phyloP scores from a whole-genome alignment of 106 monocot genomes.

The Hemerocallis citrina region DNA sequence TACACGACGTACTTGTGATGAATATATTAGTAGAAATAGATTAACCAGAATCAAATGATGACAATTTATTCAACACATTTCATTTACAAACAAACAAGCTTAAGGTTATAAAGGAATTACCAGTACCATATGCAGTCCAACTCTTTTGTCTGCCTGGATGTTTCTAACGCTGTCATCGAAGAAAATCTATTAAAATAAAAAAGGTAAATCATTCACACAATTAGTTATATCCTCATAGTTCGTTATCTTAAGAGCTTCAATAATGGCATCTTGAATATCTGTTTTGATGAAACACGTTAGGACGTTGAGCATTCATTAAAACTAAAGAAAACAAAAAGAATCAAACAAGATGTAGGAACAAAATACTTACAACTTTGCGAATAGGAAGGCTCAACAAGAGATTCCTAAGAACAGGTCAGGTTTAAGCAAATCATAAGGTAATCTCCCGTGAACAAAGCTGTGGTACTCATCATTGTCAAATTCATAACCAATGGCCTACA shows the following conservation, averaged over 20 bases:
- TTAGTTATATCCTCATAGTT: constrained; percentile 27
- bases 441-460: constrained; percentile 78
- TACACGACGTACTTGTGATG: too few relatives aligned
- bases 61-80: too few relatives aligned
- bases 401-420: constrained; percentile 54
- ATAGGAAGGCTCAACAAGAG: constrained; percentile 61
- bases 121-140: constrained; percentile 85
- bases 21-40: too few relatives aligned
- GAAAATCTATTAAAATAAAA: constrained; percentile 63
- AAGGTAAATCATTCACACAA: neutral
- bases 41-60: too few relatives aligned
- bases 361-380: constrained; percentile 73
- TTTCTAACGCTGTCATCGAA: constrained; percentile 90
- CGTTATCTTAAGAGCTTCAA: constrained; percentile 53
- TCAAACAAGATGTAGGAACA: neutral
- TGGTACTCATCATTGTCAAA: constrained; percentile 92
- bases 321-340: too few relatives aligned
- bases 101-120: constrained; percentile 29
- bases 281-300: neutral
- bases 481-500: constrained; percentile 82
- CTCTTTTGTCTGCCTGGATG: constrained; percentile 57
- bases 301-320: neutral
- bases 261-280: constrained; percentile 80
- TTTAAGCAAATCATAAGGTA: constrained; percentile 70
- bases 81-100: too few relatives aligned